phyloP scores from a whole-genome alignment of 306 rosid genomes.

The Acmispon strigosus region DNA sequence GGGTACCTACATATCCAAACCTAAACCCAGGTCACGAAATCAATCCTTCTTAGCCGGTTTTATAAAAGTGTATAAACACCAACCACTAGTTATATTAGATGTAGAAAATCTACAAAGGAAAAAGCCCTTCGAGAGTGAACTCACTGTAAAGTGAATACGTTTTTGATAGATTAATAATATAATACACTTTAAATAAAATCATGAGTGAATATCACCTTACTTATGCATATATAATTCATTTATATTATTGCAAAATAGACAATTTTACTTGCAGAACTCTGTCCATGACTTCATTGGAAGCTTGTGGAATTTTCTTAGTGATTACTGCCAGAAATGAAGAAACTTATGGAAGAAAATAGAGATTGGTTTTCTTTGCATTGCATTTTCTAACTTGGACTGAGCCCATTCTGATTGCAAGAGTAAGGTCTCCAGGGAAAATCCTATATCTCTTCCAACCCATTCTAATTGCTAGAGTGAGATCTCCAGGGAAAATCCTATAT shows the following conservation, averaged over 20 bases:
- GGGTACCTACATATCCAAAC: too few species aligned
- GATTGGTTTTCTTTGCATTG: background rate
- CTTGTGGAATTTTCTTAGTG: background rate
- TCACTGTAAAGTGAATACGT: too few species aligned
- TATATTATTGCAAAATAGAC: background rate
- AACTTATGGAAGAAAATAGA: background rate
- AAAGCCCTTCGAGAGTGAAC: too few species aligned
- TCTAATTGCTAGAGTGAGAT: background rate
- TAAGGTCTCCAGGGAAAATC: background rate
- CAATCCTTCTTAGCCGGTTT: too few species aligned
- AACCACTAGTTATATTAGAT: too few species aligned
- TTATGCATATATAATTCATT: background rate
- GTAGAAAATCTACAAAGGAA: too few species aligned
- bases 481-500: background rate
- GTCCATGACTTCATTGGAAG: background rate
- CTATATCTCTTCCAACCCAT: too few species aligned
- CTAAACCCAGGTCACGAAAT: too few species aligned
- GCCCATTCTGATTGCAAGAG: background rate
- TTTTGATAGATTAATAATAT: too few species aligned
- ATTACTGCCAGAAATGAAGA: background rate
- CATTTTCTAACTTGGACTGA: background rate
- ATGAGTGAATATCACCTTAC: too few species aligned
- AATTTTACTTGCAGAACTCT: background rate
- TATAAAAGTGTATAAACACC: too few species aligned
- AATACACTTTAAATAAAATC: too few species aligned